Percentiles rank a stretch among this genome's conserved stretches.
Conservation (phyloP, 352 stramenopile genomes). For the Phytophthora crassamura region DNA sequence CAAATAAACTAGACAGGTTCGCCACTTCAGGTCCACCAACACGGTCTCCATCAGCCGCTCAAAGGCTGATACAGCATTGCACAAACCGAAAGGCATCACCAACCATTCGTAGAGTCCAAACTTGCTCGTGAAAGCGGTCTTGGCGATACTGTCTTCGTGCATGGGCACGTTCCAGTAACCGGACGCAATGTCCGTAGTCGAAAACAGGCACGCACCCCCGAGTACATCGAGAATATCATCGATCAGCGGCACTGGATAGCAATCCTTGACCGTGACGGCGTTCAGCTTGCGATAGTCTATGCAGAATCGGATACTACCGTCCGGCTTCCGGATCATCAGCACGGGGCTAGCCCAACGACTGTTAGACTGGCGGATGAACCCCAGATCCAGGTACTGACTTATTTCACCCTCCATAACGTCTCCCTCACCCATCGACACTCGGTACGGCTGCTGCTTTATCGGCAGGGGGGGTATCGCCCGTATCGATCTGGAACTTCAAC, state of each 20-base stretch:
- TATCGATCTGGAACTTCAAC: no score
- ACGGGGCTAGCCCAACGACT: conserved; percentile 20
- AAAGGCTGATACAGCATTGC: no score
- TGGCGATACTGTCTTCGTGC: background rate
- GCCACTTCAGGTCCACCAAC: no score
- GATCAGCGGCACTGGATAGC: conserved; percentile 3
- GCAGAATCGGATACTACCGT: conserved; percentile 15
- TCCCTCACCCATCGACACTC: no score
- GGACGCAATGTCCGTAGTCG: background rate
- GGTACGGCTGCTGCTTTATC: no score
- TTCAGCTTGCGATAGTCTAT: conserved; percentile 18
- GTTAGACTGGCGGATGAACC: background rate
- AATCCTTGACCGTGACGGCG: conserved; percentile 11
- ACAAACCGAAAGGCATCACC: no score
- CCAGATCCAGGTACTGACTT: conserved; percentile 10
- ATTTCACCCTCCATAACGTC: conserved; percentile 11
- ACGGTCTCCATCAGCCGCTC: no score
- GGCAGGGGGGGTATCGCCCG: no score
- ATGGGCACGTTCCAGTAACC: conserved; percentile 5
- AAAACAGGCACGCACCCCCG: background rate
- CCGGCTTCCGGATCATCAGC: conserved; percentile 18
- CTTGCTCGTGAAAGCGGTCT: conserved; percentile 9
- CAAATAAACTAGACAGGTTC: no score
- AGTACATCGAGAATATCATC: conserved; percentile 7
- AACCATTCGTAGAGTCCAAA: conserved; percentile 1